Base-by-base conservation (phyloP, 306 rosid genomes). In the Prunus fruticosa region DNA sequence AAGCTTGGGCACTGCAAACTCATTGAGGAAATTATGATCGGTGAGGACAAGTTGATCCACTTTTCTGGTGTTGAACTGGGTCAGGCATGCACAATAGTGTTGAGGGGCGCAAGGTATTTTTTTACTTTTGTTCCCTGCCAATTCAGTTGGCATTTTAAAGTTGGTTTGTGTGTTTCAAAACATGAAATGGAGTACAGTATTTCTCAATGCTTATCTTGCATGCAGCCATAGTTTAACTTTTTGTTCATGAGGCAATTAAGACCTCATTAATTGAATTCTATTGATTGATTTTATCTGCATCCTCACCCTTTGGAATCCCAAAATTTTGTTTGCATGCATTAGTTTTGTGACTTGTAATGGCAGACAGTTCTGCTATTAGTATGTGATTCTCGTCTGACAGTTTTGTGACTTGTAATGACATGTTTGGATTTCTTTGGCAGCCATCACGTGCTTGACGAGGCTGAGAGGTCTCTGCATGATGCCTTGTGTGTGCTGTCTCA, bases 381-480 rank as follows among this genome's bases (percentile, higher is more conserved):
- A 38, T 7, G 43, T 38, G 43, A 38, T 38, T 38, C 43, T 38
- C 9, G 5, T 38, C 62, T 20, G 28, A 49, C 22, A 32, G 14
- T 45, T 22, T 28, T 74, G 28, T n/a, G 72, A 28, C 41, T 45
- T 11, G 9, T 19, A 16, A 50, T 80, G 72, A 75, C 34, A 20
- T 25, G 67, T 58, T 61, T 71, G 57, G 62, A 46, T 57, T 11
- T 11, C 19, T 81, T 75, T 88, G 71, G 84, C 89, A 95, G 99
- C 86, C 97, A 90, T 88, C 96, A 92, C 46, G 96, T 92, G 67
- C 99, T 95, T 49, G 97, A 95, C 1, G 99, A 96, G 82, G 99
- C 98, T 72, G 99, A 96, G 73, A 89, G 99, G 90, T 96, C 98
- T 64, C 82, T 96, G 86, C 99, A 92, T 30, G 99, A 96, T 92